These are phyloP conservation scores for Aspergillus calidoustus DNA, from an alignment of 2,329 filamentous ascomycete genomes.

Conservation along the genomic window DNA sequence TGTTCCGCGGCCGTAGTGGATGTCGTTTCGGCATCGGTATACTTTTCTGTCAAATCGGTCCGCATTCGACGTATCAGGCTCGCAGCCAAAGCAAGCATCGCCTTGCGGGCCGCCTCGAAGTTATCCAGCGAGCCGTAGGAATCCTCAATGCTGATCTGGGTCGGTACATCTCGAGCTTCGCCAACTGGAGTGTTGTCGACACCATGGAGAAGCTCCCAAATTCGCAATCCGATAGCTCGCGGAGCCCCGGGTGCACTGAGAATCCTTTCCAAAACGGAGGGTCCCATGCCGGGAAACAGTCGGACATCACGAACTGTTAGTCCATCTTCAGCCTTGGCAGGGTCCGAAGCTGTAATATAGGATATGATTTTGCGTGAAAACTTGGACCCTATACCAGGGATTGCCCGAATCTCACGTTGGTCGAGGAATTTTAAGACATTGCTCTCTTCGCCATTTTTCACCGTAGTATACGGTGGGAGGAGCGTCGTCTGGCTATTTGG, in stretches of 20 bases:
- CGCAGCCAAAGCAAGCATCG: conserved; percentile 69
- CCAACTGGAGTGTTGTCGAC: conserved; percentile 76
- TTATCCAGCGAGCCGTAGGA: conserved; percentile 77
- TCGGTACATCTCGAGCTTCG: conserved; percentile 71
- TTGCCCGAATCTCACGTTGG: conserved; percentile 72
- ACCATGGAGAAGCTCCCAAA: conserved; percentile 82
- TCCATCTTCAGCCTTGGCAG: conserved; percentile 49
- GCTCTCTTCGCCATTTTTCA: conserved; percentile 34
- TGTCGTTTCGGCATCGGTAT: conserved; percentile 39
- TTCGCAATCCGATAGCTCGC: conserved; percentile 70
- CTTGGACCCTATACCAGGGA: conserved; percentile 86
- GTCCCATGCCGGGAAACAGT: conserved; percentile 64
- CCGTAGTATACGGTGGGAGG: conserved; percentile 63
- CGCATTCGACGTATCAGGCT: conserved; percentile 80
- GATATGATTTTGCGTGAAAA: conserved; percentile 66
- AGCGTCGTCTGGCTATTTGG: conserved; percentile 86
- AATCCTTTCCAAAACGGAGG: conserved; percentile 68
- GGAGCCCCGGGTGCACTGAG: conserved; percentile 72
- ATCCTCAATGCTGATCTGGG: conserved; percentile 93
- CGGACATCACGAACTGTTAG: conserved; percentile 72
- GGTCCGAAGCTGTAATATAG: conserved; percentile 9
- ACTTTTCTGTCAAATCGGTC: conserved; percentile 68
- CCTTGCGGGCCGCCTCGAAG: conserved; percentile 65
- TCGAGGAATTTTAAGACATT: conserved; percentile 75
- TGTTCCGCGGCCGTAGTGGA: not conserved